Evolutionary conservation across 2,329 filamentous ascomycete species (phyloP).

Genomic region (Parastagonospora nodorum): DNA sequence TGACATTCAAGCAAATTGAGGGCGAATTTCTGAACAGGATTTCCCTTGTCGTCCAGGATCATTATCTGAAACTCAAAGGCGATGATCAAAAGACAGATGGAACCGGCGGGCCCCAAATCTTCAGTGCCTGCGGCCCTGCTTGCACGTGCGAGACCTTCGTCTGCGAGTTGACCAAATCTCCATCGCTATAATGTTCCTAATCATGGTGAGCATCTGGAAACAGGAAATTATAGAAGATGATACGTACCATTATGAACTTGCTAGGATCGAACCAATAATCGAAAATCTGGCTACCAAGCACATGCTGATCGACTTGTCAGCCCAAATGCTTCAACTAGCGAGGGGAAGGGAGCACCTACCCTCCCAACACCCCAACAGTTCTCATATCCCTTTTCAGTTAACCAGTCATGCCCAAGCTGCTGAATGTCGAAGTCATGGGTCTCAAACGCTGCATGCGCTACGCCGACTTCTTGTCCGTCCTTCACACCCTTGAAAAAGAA

Average conservation of each 20-base stretch:
- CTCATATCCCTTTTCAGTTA: conserved; percentile 63
- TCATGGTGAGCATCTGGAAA: neutral
- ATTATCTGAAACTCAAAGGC: no score
- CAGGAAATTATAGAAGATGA: neutral
- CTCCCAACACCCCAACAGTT: conserved; percentile 68
- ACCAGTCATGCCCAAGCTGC: conserved; percentile 68
- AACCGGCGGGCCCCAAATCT: conserved; percentile 9
- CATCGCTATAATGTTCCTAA: conserved; percentile 9
- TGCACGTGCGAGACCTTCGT: conserved; percentile 1
- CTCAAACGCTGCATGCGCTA: conserved; percentile 70
- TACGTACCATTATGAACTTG: conserved; percentile 6
- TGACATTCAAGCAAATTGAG: no score
- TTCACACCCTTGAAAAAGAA: conserved; percentile 45
- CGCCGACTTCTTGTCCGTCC: conserved; percentile 17
- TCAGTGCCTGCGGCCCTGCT: conserved; percentile 4
- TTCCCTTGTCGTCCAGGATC: no score
- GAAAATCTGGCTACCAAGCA: conserved; percentile 71
- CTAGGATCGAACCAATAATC: conserved; percentile 62
- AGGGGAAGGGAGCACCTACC: neutral
- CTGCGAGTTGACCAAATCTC: conserved; percentile 7
- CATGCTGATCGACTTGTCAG: conserved; percentile 48
- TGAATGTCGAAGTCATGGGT: conserved; percentile 71
- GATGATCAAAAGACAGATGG: conserved; percentile 3
- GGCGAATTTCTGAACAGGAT: no score
- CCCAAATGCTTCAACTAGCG: neutral